Evolutionary conservation across 768 basidiomycete genomes (phyloP).

Genomic region (Mycena capillaripes): DNA sequence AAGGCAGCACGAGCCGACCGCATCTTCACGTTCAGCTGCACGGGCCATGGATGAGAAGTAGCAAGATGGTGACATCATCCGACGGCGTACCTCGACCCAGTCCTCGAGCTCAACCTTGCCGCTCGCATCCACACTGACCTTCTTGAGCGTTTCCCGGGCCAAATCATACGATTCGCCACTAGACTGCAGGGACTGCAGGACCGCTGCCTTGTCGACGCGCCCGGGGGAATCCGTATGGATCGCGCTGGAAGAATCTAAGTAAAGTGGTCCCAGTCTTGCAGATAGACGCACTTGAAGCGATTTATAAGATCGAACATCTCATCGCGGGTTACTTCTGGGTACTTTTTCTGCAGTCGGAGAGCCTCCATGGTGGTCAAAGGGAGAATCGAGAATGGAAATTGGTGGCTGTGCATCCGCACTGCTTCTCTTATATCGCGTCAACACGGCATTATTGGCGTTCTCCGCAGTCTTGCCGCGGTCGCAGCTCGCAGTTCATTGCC

Average conservation of each 20-base stretch:
- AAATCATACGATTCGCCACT: constrained; percentile 93
- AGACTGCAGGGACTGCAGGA: constrained; percentile 82
- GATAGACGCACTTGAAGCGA: constrained; percentile 89
- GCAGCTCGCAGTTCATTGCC: constrained; percentile 13
- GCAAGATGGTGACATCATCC: constrained; percentile 36
- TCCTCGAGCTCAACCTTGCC: constrained; percentile 98
- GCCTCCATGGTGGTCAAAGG: constrained; percentile 73
- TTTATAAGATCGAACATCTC: constrained; percentile 96
- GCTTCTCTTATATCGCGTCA: background rate
- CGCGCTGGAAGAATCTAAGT: constrained; percentile 58
- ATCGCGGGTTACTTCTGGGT: constrained; percentile 90
- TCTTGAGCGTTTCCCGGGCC: constrained; percentile 91
- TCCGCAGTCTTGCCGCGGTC: background rate
- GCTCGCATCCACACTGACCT: constrained; percentile 93
- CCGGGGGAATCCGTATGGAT: constrained; percentile 87
- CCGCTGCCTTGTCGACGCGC: constrained; percentile 84
- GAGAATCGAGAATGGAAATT: constrained; percentile 22
- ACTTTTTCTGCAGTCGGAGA: constrained; percentile 91
- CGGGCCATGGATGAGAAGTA: constrained; percentile 31
- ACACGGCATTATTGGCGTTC: background rate
- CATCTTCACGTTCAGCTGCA: constrained; percentile 87
- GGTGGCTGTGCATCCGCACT: constrained; percentile 17
- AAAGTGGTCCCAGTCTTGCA: constrained; percentile 1
- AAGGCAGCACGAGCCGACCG: constrained; percentile 57
- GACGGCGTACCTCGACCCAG: constrained; percentile 90